These are phyloP conservation scores for Zygoascus biomembranicola DNA, from an alignment of 805 yeast genomes.

Conservation along the genomic window DNA sequence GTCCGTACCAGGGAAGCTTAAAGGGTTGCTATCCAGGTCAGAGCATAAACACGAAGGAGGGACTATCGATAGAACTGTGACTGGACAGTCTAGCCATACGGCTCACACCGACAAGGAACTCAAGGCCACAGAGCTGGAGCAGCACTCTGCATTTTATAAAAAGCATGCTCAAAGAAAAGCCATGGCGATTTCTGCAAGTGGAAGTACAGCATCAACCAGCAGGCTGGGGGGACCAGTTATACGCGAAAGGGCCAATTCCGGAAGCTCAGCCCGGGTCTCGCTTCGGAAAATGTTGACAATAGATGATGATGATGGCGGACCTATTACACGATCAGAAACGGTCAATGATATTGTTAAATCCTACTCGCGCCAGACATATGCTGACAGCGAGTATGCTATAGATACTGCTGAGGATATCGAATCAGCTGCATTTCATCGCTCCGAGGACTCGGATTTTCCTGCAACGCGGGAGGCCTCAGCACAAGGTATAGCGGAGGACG, in stretches of 20 bases:
- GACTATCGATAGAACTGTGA: not conserved
- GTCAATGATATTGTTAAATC: constrained; percentile 12
- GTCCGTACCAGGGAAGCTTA: not conserved
- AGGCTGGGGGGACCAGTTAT: not conserved
- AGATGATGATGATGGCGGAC: not conserved
- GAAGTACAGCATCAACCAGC: not conserved
- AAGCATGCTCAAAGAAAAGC: not conserved
- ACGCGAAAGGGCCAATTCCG: not conserved
- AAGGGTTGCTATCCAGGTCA: not conserved
- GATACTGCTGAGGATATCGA: not conserved
- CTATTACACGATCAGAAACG: constrained; percentile 1
- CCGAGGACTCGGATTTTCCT: not conserved
- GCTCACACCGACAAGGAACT: not conserved
- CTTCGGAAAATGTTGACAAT: not conserved
- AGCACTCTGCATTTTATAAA: not conserved
- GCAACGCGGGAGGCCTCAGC: not conserved
- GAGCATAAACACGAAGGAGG: not conserved
- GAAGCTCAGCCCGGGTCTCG: not conserved
- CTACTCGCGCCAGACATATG: not conserved
- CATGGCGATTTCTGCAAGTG: not conserved
- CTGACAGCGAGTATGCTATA: not conserved
- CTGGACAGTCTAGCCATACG: not conserved
- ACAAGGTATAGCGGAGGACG: not conserved
- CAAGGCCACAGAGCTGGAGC: not conserved
- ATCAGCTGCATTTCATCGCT: not conserved